Conservation (phyloP, 768 basidiomycete species). For the Trametes sanguinea region DNA sequence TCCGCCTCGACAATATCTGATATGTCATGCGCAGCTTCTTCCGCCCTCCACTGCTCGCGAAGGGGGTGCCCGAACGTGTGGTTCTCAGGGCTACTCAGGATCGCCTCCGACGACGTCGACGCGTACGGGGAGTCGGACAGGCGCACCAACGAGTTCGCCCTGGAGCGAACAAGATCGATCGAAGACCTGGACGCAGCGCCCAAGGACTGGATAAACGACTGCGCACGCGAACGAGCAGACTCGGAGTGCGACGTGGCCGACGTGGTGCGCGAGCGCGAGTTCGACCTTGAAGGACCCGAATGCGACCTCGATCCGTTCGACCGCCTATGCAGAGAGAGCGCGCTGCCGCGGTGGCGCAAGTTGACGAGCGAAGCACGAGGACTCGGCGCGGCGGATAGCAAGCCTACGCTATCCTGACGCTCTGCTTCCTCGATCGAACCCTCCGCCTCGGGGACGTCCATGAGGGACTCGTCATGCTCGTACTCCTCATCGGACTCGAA, state of each 20-base stretch:
- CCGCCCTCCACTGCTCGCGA: slow-evolving; percentile 41
- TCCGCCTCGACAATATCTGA: slow-evolving; percentile 26
- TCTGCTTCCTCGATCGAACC: slow-evolving; percentile 62
- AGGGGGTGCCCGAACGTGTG: slow-evolving; percentile 73
- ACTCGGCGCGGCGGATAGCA: slow-evolving; percentile 50
- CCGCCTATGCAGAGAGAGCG: slow-evolving; percentile 36
- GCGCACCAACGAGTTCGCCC: slow-evolving; percentile 67
- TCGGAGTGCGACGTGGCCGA: slow-evolving; percentile 35
- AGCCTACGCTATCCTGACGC: slow-evolving; percentile 60
- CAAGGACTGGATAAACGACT: slow-evolving; percentile 67
- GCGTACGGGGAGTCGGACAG: slow-evolving; percentile 41
- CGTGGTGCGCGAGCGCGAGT: slow-evolving; percentile 41
- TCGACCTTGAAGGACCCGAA: slow-evolving; percentile 47
- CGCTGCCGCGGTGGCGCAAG: slow-evolving; percentile 43
- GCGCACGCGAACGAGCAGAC: slow-evolving; percentile 59
- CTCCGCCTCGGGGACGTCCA: slow-evolving; percentile 49
- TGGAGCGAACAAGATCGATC: slow-evolving; percentile 57
- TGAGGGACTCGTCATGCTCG: slow-evolving; percentile 34
- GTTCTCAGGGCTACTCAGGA: slow-evolving; percentile 59
- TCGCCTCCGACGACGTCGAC: slow-evolving; percentile 43
- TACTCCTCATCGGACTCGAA: slow-evolving; percentile 29
- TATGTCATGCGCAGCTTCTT: slow-evolving; percentile 22
- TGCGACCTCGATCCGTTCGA: slow-evolving; percentile 44
- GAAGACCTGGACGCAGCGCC: slow-evolving; percentile 63
- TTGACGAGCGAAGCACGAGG: slow-evolving; percentile 51